These are phyloP conservation scores for Sporothrix pallida DNA, from an alignment of 2,329 filamentous ascomycete species.

Conservation along the genomic window DNA sequence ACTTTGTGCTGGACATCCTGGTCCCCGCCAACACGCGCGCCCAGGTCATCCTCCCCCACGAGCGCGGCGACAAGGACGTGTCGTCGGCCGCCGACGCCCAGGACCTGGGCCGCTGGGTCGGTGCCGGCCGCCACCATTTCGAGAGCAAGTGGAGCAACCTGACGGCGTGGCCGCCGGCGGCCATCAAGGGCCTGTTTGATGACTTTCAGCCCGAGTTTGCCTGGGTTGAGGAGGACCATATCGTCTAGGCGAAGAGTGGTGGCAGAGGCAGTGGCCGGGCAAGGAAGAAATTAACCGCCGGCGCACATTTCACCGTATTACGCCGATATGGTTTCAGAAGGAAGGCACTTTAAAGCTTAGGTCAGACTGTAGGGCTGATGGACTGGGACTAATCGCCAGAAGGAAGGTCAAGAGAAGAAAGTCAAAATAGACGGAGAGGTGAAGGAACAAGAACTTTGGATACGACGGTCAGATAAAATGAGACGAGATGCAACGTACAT, in stretches of 20 bases:
- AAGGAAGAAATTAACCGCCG: too few species aligned
- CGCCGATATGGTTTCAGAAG: too few species aligned
- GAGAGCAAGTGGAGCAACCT: conserved; percentile 28
- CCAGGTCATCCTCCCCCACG: conserved; percentile 33
- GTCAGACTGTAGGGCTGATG: too few species aligned
- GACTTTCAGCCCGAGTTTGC: not conserved
- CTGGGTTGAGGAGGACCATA: conserved; percentile 1
- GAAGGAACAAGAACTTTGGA: too few species aligned
- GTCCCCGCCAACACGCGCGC: conserved; percentile 37
- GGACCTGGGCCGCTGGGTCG: conserved; percentile 31
- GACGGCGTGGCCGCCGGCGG: conserved; percentile 33
- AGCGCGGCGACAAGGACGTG: not conserved
- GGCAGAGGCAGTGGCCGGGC: too few species aligned
- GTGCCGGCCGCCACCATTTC: conserved; percentile 34
- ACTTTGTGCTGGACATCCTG: conserved; percentile 33
- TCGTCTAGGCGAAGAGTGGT: not conserved
- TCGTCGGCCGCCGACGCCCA: not conserved
- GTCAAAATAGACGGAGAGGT: too few species aligned
- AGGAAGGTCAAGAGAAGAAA: too few species aligned
- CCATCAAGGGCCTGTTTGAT: conserved; percentile 16
- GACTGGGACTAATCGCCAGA: too few species aligned
- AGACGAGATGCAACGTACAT: not conserved
- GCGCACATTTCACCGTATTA: too few species aligned
- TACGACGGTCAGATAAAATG: too few species aligned
- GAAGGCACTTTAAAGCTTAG: too few species aligned